phyloP scores from a whole-genome alignment of 805 yeast species.

The Zygosaccharomyces kombuchaensis region DNA sequence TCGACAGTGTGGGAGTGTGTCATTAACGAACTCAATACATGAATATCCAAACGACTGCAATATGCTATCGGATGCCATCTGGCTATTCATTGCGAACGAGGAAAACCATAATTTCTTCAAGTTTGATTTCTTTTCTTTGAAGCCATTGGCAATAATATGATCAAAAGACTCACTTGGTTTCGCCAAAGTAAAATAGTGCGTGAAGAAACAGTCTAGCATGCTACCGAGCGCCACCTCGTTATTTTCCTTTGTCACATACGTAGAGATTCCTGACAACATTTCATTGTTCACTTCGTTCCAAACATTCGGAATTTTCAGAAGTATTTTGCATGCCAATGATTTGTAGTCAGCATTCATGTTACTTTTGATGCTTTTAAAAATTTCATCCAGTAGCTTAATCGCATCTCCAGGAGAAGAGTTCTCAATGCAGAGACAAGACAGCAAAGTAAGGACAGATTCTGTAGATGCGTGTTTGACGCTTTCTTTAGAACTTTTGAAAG shows the following conservation, averaged over 20 bases:
- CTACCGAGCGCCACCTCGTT: conserved; percentile 60
- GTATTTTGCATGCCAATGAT: conserved; percentile 43
- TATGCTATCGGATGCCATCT: conserved; percentile 38
- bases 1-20: conserved; percentile 36
- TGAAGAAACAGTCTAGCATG: conserved; percentile 47
- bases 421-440: conserved; percentile 19
- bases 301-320: conserved; percentile 36
- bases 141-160: conserved; percentile 49
- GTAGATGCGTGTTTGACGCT: conserved; percentile 50
- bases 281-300: conserved; percentile 33
- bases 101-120: conserved; percentile 66
- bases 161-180: conserved; percentile 25
- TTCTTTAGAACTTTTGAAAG: conserved; percentile 68
- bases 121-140: conserved; percentile 58
- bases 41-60: conserved; percentile 28
- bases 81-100: conserved; percentile 33
- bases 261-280: conserved; percentile 42
- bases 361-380: conserved; percentile 53
- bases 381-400: conserved; percentile 44
- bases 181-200: conserved; percentile 38
- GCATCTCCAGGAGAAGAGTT: conserved; percentile 30
- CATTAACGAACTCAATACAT: conserved; percentile 29
- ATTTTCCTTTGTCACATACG: conserved; percentile 65
- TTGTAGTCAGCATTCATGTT: conserved; percentile 66
- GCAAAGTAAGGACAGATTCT: conserved; percentile 33